Evolutionary conservation across 768 basidiomycete species (phyloP).

Genomic region (Galerina sulciceps): DNA sequence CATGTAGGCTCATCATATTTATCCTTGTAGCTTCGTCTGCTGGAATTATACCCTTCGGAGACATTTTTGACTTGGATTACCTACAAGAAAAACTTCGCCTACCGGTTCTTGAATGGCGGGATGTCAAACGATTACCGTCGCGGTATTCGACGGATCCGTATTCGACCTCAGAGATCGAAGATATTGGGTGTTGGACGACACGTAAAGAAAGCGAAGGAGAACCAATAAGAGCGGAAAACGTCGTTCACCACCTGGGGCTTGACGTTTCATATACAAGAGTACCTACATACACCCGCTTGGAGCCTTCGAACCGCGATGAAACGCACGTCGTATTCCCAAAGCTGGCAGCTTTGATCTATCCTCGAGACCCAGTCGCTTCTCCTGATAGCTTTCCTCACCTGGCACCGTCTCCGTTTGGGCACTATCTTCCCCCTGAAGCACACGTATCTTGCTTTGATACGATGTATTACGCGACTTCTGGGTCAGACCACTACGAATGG

Average conservation of each 20-base stretch:
- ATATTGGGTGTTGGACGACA: constrained; percentile 39
- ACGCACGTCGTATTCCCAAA: constrained; percentile 30
- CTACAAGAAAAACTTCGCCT: constrained; percentile 38
- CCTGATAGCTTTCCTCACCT: constrained; percentile 26
- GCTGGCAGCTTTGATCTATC: constrained; percentile 34
- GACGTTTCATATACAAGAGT: constrained; percentile 41
- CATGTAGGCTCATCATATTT: neutral
- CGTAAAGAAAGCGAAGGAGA: constrained; percentile 23
- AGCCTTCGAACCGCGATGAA: constrained; percentile 22
- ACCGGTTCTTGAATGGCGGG: constrained; percentile 53
- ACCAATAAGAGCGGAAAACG: constrained; percentile 27
- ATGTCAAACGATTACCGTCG: constrained; percentile 43
- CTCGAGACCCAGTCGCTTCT: constrained; percentile 21
- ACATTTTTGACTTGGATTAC: constrained; percentile 46
- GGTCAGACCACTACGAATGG: constrained; percentile 35
- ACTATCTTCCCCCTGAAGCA: constrained; percentile 28
- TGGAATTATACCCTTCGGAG: constrained; percentile 42
- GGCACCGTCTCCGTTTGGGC: constrained; percentile 26
- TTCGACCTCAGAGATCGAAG: constrained; percentile 17
- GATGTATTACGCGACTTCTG: constrained; percentile 36
- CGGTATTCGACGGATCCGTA: constrained; percentile 20
- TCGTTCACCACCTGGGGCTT: constrained; percentile 35
- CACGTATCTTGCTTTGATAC: constrained; percentile 38
- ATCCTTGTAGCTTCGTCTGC: constrained; percentile 11
- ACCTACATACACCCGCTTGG: constrained; percentile 25